Evolutionary conservation across 768 basidiomycete species (phyloP).

Genomic region (Amyloporia xantha): DNA sequence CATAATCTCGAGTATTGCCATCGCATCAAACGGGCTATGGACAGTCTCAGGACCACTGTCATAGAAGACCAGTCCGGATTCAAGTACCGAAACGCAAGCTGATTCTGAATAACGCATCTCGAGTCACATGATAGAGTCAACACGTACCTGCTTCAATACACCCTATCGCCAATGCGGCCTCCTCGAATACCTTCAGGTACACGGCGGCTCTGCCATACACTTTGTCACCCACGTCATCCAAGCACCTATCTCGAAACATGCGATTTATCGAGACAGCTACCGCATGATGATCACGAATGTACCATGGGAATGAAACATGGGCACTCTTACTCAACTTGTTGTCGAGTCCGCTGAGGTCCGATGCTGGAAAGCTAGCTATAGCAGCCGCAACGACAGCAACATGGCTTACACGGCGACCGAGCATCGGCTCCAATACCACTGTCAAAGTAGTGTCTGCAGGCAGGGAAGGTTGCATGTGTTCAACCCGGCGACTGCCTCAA

Average conservation of each 20-base stretch:
- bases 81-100: constrained; percentile 84
- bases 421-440: constrained; percentile 98
- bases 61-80: constrained; percentile 89
- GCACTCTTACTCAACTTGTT: constrained; percentile 76
- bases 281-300: constrained; percentile 18
- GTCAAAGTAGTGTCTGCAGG: constrained; percentile 99
- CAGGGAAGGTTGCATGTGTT: constrained; percentile 91
- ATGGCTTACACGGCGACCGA: no score
- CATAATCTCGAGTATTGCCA: constrained; percentile 89
- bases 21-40: constrained; percentile 70
- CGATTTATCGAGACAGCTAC: not conserved
- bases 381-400: constrained; percentile 97
- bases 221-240: constrained; percentile 98
- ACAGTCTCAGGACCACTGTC: constrained; percentile 75
- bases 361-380: constrained; percentile 91
- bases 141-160: constrained; percentile 92
- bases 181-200: constrained; percentile 81
- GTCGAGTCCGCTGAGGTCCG: constrained; percentile 86
- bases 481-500: no score
- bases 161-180: constrained; percentile 69
- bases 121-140: no score
- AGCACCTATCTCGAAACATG: constrained; percentile 72
- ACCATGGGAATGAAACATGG: constrained; percentile 81
- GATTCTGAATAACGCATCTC: constrained; percentile 54
- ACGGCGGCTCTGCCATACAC: constrained; percentile 96